Percentiles rank a stretch among this genome's conserved stretches.
Evolutionary conservation across 164 flowering plant species (phyloP).

Genomic region (Liquidambar formosana): DNA sequence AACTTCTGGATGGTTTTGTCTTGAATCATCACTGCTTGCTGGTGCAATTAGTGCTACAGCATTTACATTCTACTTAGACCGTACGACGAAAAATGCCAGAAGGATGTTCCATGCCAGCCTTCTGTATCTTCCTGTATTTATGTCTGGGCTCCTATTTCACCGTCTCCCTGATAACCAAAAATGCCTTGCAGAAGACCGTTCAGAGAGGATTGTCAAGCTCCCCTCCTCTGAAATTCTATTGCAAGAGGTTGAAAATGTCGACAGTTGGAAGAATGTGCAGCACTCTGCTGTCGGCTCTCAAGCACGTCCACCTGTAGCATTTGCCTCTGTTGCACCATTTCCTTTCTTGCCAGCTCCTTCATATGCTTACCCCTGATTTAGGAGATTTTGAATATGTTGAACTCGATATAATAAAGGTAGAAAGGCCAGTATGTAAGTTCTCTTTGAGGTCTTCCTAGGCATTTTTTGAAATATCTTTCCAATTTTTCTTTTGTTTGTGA

Average conservation of each 20-base stretch:
- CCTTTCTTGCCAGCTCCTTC: conserved; percentile 85
- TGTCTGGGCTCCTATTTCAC: conserved; percentile 85
- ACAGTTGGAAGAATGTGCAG: conserved; percentile 12
- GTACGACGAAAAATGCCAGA: conserved; percentile 63
- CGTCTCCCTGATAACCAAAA: conserved; percentile 49
- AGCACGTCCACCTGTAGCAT: conserved; percentile 72
- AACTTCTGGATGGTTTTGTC: conserved; percentile 82
- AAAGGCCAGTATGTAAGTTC: too few species aligned
- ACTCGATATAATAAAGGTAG: too few species aligned
- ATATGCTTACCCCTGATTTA: conserved; percentile 26
- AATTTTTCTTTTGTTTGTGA: too few species aligned
- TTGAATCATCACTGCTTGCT: conserved; percentile 71
- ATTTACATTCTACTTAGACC: conserved; percentile 58
- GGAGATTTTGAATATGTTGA: too few species aligned
- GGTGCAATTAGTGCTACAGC: conserved; percentile 72
- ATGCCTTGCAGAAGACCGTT: conserved; percentile 15
- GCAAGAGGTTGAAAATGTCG: conserved; percentile 18
- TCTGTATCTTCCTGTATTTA: conserved; percentile 84
- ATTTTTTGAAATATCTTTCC: too few species aligned
- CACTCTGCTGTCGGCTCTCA: conserved; percentile 3
- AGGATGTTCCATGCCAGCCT: conserved; percentile 95
- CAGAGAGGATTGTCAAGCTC: conserved; percentile 10
- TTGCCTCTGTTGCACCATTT: conserved; percentile 86
- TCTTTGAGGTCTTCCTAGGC: too few species aligned
- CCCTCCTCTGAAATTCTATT: conserved; percentile 13